Evolutionary conservation across 2,329 filamentous ascomycete species (phyloP).

Genomic region (Sclerotinia nivalis): DNA sequence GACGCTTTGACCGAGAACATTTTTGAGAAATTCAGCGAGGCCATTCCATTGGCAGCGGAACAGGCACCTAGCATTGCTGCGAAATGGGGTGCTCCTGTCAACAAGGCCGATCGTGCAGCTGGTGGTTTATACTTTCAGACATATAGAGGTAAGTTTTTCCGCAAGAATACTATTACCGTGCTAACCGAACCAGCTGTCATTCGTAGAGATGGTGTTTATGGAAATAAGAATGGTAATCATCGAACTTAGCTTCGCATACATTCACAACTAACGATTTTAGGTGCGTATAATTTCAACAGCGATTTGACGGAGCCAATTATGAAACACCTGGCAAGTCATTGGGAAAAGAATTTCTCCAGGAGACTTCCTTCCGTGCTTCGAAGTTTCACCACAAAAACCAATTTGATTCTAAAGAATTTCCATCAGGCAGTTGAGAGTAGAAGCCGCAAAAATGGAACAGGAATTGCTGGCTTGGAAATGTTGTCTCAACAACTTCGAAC

Average conservation of each 20-base stretch:
- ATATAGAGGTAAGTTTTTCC: slow-evolving; percentile 46
- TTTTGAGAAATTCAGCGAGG: slow-evolving; percentile 47
- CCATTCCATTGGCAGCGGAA: slow-evolving; percentile 45
- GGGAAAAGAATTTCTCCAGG: slow-evolving; percentile 44
- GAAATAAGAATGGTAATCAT: slow-evolving; percentile 42
- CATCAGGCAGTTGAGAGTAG: slow-evolving; percentile 47
- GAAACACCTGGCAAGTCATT: slow-evolving; percentile 32
- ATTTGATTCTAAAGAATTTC: slow-evolving; percentile 44
- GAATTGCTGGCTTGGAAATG: slow-evolving; percentile 45
- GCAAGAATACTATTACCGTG: neutral
- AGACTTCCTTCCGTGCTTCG: slow-evolving; percentile 46
- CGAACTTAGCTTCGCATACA: too few species aligned
- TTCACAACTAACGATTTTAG: neutral
- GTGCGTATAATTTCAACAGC: slow-evolving; percentile 4
- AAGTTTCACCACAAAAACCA: slow-evolving; percentile 41
- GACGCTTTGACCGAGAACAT: slow-evolving; percentile 48
- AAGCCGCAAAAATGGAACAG: slow-evolving; percentile 44
- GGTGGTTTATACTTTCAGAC: slow-evolving; percentile 54
- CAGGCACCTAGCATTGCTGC: slow-evolving; percentile 42
- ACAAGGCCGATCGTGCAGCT: slow-evolving; percentile 40
- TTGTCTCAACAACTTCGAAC: slow-evolving; percentile 46
- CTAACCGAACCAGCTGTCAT: slow-evolving; percentile 47
- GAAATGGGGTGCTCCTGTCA: slow-evolving; percentile 45
- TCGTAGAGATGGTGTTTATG: slow-evolving; percentile 51
- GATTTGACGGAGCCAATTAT: slow-evolving; percentile 30